Evolutionary conservation across 257 asterid species (phyloP).

Genomic region (Marsdenia floribunda): DNA sequence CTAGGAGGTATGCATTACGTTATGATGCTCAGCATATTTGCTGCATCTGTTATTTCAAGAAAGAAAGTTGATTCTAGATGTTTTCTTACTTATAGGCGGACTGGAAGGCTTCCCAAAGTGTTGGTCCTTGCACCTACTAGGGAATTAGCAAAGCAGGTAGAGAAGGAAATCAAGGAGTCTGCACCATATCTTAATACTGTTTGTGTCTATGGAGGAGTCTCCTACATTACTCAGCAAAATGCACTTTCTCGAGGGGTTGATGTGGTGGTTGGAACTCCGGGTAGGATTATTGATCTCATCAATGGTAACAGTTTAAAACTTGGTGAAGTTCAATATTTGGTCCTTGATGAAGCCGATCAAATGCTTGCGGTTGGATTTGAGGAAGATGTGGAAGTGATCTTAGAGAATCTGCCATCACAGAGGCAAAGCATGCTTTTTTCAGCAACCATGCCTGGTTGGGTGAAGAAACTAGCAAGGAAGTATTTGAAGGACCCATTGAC

Average conservation of each 20-base stretch:
- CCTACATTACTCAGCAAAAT: slow-evolving; percentile 60
- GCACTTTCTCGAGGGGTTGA: slow-evolving; percentile 92
- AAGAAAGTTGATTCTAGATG: slow-evolving; percentile 14
- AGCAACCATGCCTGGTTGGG: slow-evolving; percentile 99
- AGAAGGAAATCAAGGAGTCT: slow-evolving; percentile 79
- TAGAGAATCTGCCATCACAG: slow-evolving; percentile 63
- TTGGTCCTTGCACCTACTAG: slow-evolving; percentile 98
- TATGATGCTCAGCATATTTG: neutral
- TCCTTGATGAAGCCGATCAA: slow-evolving; percentile 97
- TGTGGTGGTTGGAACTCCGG: slow-evolving; percentile 97
- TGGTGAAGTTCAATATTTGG: slow-evolving; percentile 84
- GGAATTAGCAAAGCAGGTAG: slow-evolving; percentile 97
- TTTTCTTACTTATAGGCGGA: slow-evolving; percentile 38
- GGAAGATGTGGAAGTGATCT: slow-evolving; percentile 81
- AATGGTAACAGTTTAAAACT: slow-evolving; percentile 57
- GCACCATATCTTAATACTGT: slow-evolving; percentile 72
- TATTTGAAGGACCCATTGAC: slow-evolving; percentile 74
- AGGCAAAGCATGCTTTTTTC: slow-evolving; percentile 99
- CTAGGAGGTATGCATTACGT: slow-evolving; percentile 46
- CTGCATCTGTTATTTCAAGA: slow-evolving; percentile 9
- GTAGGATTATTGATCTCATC: slow-evolving; percentile 88
- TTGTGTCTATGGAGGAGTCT: slow-evolving; percentile 86
- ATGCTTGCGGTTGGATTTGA: slow-evolving; percentile 99
- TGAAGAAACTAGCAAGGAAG: slow-evolving; percentile 77
- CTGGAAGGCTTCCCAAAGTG: slow-evolving; percentile 66